These are phyloP conservation scores for Penicillium sp. DNA, from an alignment of 2,329 filamentous ascomycete species.

Conservation along the genomic window DNA sequence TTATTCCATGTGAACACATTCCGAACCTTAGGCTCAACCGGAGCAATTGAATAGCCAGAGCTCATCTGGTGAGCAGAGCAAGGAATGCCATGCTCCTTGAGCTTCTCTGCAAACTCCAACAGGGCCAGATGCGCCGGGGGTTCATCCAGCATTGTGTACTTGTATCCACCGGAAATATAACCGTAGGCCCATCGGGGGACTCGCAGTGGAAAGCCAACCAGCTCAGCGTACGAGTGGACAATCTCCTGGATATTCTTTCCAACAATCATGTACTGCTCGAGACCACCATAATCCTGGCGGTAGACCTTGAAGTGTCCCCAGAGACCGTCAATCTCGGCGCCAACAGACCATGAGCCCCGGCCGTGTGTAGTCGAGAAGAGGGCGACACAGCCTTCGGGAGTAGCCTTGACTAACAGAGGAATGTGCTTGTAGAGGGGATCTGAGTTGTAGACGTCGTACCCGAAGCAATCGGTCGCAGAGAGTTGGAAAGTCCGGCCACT, in stretches of 20 bases:
- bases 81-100: conserved; percentile 65
- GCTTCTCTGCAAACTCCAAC: conserved; percentile 59
- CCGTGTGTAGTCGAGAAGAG: conserved; percentile 67
- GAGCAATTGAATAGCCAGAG: conserved; percentile 68
- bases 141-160: conserved; percentile 58
- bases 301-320: conserved; percentile 75
- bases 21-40: conserved; percentile 65
- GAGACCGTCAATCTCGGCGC: conserved; percentile 71
- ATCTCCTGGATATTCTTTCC: conserved; percentile 66
- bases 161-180: conserved; percentile 67
- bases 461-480: conserved; percentile 69
- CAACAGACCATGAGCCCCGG: conserved; percentile 64
- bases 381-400: conserved; percentile 61
- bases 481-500: conserved; percentile 64
- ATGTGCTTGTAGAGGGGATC: conserved; percentile 76
- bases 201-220: conserved; percentile 66
- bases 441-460: conserved; percentile 68
- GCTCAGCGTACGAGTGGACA: conserved; percentile 62
- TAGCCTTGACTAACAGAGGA: conserved; percentile 67
- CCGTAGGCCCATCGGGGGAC: conserved; percentile 72
- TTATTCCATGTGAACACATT: conserved; percentile 72
- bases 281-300: conserved; percentile 67
- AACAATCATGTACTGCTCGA: conserved; percentile 69
- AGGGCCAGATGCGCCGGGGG: conserved; percentile 57
- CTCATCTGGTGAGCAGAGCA: conserved; percentile 72